A percentile compares a stretch with the other conserved stretches of the same genome.
Conservation (phyloP, 2,329 filamentous ascomycete genomes). For the Pyrenophora teres region DNA sequence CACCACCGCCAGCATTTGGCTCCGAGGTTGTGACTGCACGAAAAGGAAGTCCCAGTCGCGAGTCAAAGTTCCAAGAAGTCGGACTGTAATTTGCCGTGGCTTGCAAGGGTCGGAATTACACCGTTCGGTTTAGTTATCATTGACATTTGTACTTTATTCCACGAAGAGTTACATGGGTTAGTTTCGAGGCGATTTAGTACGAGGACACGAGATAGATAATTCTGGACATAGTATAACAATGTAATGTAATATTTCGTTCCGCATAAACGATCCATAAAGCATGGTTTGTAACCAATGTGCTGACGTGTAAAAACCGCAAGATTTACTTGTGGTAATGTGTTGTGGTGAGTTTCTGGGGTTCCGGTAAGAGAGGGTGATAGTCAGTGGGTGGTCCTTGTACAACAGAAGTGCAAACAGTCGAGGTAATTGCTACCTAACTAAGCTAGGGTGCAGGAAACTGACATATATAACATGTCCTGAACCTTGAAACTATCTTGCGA, state of each 20-base stretch:
- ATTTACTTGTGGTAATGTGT: too few species aligned
- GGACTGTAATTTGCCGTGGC: conserved; percentile 25
- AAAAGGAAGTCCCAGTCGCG: conserved; percentile 38
- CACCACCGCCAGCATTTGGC: conserved; percentile 48
- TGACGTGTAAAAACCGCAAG: too few species aligned
- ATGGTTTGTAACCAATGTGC: too few species aligned
- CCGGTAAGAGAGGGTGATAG: too few species aligned
- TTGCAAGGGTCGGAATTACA: conserved; percentile 1
- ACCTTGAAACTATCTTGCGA: too few species aligned
- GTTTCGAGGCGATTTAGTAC: too few species aligned
- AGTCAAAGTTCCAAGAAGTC: conserved; percentile 44
- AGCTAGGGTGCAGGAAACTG: background rate
- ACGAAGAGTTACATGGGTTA: too few species aligned
- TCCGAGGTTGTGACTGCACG: conserved; percentile 28
- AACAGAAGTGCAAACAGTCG: background rate
- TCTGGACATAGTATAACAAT: background rate
- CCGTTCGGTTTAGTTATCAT: background rate
- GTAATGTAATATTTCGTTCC: background rate
- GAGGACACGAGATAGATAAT: too few species aligned
- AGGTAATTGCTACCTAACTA: background rate
- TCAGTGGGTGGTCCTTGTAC: background rate
- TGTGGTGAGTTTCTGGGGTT: too few species aligned
- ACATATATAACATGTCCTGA: too few species aligned
- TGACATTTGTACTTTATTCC: too few species aligned
- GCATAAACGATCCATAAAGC: background rate